phyloP scores from a whole-genome alignment of 2,329 filamentous ascomycete genomes.

The Penicillium capsulatum region DNA sequence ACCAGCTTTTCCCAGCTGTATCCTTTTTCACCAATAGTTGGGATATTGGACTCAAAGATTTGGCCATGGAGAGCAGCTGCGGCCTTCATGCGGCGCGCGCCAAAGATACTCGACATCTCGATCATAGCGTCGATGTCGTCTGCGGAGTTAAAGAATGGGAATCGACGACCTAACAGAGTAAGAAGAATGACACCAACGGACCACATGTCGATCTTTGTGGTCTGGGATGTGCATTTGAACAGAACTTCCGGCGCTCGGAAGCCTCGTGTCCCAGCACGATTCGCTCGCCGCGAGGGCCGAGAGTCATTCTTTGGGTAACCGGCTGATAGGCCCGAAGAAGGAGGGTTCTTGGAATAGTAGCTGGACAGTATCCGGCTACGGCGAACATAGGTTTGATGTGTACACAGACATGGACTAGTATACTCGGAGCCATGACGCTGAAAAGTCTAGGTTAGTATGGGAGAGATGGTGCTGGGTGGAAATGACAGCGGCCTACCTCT shows the following conservation, averaged over 20 bases:
- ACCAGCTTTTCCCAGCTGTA: conserved; percentile 91
- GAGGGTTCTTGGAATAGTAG: conserved; percentile 54
- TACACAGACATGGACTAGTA: conserved; percentile 66
- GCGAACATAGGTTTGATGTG: conserved; percentile 60
- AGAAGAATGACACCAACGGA: conserved; percentile 93
- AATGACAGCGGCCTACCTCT: conserved; percentile 52
- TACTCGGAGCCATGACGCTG: conserved; percentile 54
- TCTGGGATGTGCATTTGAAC: conserved; percentile 95
- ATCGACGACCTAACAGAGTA: conserved; percentile 86
- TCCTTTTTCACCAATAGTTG: conserved; percentile 78
- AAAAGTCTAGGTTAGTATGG: conserved; percentile 3
- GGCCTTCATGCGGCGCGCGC: conserved; percentile 74
- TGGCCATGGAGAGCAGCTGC: conserved; percentile 82
- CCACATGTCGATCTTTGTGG: conserved; percentile 93
- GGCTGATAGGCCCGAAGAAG: conserved; percentile 46
- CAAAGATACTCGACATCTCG: conserved; percentile 94
- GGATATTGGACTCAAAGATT: conserved; percentile 87
- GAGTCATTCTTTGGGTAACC: conserved; percentile 89
- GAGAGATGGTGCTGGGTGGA: not conserved
- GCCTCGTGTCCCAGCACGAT: conserved; percentile 88
- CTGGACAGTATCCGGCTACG: conserved; percentile 54
- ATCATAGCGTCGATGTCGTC: conserved; percentile 98
- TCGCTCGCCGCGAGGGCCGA: conserved; percentile 81
- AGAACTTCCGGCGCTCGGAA: conserved; percentile 96
- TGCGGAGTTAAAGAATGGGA: conserved; percentile 98